These are phyloP conservation scores for Pseudozyma hubeiensis DNA, from an alignment of 1,284 basidiomycete genomes.

Conservation along the genomic window DNA sequence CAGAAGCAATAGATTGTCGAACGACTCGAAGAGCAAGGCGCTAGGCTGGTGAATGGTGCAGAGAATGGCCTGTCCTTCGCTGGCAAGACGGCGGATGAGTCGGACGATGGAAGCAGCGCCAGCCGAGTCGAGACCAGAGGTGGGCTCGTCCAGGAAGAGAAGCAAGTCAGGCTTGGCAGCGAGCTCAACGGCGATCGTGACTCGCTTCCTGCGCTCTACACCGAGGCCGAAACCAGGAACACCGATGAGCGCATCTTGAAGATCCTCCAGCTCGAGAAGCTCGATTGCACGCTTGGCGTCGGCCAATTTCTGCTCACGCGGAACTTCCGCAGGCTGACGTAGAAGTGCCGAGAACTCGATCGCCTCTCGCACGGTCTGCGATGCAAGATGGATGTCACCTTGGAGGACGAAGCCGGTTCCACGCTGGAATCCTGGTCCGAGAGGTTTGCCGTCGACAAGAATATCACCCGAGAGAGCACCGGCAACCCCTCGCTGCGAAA, in stretches of 20 bases:
- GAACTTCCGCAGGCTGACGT: slow-evolving; percentile 52
- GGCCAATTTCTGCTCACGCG: slow-evolving; percentile 49
- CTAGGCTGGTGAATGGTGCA: slow-evolving; percentile 64
- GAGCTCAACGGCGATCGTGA: slow-evolving; percentile 63
- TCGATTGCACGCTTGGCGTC: slow-evolving; percentile 54
- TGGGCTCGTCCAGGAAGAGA: slow-evolving; percentile 66
- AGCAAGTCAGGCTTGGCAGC: slow-evolving; percentile 62
- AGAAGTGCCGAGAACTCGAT: slow-evolving; percentile 59
- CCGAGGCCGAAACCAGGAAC: slow-evolving; percentile 56
- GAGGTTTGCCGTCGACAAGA: slow-evolving; percentile 79
- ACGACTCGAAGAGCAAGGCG: slow-evolving; percentile 55
- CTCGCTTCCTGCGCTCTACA: slow-evolving; percentile 56
- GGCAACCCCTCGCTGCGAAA: slow-evolving; percentile 79
- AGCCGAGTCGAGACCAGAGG: slow-evolving; percentile 56
- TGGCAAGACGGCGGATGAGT: slow-evolving; percentile 52
- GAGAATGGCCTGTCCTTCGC: slow-evolving; percentile 59
- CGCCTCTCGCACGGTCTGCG: slow-evolving; percentile 60
- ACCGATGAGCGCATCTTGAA: slow-evolving; percentile 60
- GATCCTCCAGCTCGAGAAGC: slow-evolving; percentile 52
- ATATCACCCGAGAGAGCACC: slow-evolving; percentile 83
- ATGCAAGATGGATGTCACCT: slow-evolving; percentile 70
- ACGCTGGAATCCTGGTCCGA: slow-evolving; percentile 80
- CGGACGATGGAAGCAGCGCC: slow-evolving; percentile 57
- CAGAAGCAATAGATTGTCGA: slow-evolving; percentile 59
- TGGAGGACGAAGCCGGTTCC: slow-evolving; percentile 78